Percentiles rank a stretch among this genome's conserved stretches.
These are phyloP conservation scores for Mallotus nudiflorus DNA, from an alignment of 345 rosid species.

Conservation along the genomic window DNA sequence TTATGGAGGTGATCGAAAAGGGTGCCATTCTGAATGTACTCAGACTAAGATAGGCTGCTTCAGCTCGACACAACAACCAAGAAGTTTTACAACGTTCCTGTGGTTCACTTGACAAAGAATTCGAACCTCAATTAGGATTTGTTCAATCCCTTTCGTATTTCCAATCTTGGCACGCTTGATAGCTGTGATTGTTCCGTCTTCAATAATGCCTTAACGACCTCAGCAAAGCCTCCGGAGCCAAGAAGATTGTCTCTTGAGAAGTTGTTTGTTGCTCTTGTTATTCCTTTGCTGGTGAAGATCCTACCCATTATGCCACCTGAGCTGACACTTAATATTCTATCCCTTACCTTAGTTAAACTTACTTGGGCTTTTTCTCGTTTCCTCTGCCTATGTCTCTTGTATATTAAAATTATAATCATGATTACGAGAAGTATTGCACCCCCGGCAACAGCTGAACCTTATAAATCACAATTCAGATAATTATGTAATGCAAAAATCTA, in stretches of 20 bases:
- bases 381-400: neutral
- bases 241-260: conserved; percentile 46
- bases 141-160: conserved; percentile 49
- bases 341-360: conserved; percentile 1
- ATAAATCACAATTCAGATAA: too few species aligned
- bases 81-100: conserved; percentile 41
- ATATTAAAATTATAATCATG: neutral
- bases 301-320: neutral
- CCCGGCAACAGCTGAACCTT: neutral
- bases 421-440: neutral
- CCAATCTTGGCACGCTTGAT: conserved; percentile 55
- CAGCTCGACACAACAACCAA: conserved; percentile 47
- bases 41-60: conserved; percentile 57
- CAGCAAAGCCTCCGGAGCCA: conserved; percentile 57
- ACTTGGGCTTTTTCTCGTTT: neutral
- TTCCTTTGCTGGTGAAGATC: conserved; percentile 46
- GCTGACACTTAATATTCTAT: conserved; percentile 5
- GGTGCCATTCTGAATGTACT: conserved; percentile 51
- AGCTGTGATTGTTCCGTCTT: conserved; percentile 46
- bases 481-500: too few species aligned
- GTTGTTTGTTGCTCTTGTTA: conserved; percentile 43
- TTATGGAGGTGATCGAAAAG: conserved; percentile 47
- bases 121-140: conserved; percentile 60
- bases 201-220: conserved; percentile 48
- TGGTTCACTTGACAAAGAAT: conserved; percentile 66